A percentile compares a stretch with the other conserved stretches of the same genome.
Evolutionary conservation across 345 rosid genomes (phyloP).

Genomic region (Arabis alpina): DNA sequence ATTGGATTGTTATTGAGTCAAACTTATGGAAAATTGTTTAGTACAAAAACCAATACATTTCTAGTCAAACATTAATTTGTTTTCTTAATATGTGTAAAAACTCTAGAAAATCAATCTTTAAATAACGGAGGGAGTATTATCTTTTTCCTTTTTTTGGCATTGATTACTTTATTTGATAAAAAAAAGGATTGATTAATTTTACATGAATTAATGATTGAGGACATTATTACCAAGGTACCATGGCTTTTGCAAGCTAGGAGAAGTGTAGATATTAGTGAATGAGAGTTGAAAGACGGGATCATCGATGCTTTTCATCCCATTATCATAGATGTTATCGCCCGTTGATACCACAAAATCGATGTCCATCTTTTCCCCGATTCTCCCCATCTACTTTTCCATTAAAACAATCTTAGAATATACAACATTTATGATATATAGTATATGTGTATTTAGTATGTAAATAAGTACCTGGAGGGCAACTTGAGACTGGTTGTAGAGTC

Average conservation of each 20-base stretch:
- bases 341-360: constrained; percentile 58
- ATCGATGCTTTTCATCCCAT: constrained; percentile 42
- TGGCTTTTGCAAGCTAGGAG: constrained; percentile 52
- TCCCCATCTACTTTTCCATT: constrained; percentile 50
- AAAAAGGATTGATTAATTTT: not conserved
- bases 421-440: not conserved
- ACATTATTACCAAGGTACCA: constrained; percentile 49
- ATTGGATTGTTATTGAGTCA: no score
- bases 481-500: constrained; percentile 59
- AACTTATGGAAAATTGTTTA: no score
- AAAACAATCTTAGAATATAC: not conserved
- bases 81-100: no score
- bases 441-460: not conserved
- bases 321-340: constrained; percentile 55
- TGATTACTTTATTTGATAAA: not conserved
- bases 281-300: constrained; percentile 52
- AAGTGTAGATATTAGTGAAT: constrained; percentile 46
- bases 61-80: no score
- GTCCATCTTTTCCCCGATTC: constrained; percentile 46
- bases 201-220: not conserved
- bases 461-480: constrained; percentile 65
- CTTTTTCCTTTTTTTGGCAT: not conserved
- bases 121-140: no score
- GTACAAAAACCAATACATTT: no score
- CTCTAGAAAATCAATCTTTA: no score